A percentile compares a stretch with the other conserved stretches of the same genome.
phyloP scores from a whole-genome alignment of 805 yeast species.

The Starmerella geochares region DNA sequence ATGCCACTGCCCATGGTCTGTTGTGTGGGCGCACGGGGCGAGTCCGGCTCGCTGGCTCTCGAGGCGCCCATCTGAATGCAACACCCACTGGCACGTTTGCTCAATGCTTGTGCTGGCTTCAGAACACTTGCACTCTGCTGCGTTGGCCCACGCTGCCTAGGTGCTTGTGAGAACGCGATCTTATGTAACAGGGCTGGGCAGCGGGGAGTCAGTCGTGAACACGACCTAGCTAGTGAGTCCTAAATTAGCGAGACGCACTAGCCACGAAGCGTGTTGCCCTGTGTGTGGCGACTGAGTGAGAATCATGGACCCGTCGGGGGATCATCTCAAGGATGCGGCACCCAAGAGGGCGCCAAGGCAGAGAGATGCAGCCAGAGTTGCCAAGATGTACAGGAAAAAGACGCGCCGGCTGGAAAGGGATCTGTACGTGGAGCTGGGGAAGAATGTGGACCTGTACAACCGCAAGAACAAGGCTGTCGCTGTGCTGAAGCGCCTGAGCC shows the following conservation, averaged over 20 bases:
- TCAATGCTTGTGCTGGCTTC: slow-evolving; percentile 1
- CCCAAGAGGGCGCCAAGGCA: neutral
- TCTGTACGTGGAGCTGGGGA: slow-evolving; percentile 15
- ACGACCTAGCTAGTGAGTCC: neutral
- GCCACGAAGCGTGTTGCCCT: neutral
- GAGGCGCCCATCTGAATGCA: neutral
- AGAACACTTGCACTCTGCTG: neutral
- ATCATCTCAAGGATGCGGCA: neutral
- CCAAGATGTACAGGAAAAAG: slow-evolving; percentile 6
- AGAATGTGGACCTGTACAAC: slow-evolving; percentile 17
- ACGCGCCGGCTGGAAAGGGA: slow-evolving; percentile 6
- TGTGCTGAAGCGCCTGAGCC: slow-evolving; percentile 6
- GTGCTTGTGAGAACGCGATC: slow-evolving; percentile 1
- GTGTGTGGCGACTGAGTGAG: neutral
- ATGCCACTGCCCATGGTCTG: neutral
- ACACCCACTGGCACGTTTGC: neutral
- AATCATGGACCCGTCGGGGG: neutral
- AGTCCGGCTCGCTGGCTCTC: slow-evolving; percentile 6
- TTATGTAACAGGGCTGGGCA: slow-evolving; percentile 2
- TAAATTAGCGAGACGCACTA: neutral
- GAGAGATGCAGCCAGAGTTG: neutral
- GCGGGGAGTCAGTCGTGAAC: too few species aligned
- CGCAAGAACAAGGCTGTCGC: slow-evolving; percentile 8
- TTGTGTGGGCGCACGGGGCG: slow-evolving; percentile 2
- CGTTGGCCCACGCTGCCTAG: neutral